Percentiles rank a stretch among this genome's conserved stretches.
Conservation (phyloP, 495 filamentous ascomycete genomes). For the Penicillium parvum region DNA sequence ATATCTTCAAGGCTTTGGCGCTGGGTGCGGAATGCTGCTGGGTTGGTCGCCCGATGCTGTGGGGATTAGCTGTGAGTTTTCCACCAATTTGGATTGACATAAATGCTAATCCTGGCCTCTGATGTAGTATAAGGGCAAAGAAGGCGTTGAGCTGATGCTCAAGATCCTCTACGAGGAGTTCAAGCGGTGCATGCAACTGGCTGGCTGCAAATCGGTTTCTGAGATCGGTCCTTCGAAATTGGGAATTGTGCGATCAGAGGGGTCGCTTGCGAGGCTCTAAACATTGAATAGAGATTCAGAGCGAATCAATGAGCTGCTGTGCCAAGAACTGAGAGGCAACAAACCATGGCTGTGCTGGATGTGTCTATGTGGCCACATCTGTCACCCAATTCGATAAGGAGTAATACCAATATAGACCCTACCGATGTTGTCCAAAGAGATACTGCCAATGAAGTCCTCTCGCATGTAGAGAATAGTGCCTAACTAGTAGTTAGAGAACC, state of each 20-base stretch:
- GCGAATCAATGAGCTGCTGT: no score
- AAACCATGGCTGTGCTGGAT: no score
- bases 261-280: slow-evolving; percentile 36
- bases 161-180: slow-evolving; percentile 45
- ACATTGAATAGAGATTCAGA: not conserved
- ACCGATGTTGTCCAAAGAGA: no score
- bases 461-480: no score
- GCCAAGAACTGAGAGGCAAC: no score
- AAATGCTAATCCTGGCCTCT: no score
- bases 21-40: slow-evolving; percentile 62
- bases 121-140: slow-evolving; percentile 38
- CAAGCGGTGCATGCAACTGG: slow-evolving; percentile 49
- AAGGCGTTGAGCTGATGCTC: slow-evolving; percentile 37
- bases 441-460: no score
- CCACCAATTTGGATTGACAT: not conserved
- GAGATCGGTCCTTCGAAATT: slow-evolving; percentile 41
- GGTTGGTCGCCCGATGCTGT: slow-evolving; percentile 61
- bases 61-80: slow-evolving; percentile 30
- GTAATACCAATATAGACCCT: no score
- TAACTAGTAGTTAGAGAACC: no score
- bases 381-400: no score
- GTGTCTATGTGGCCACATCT: no score
- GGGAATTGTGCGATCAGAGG: slow-evolving; percentile 34
- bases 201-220: slow-evolving; percentile 43
- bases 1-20: slow-evolving; percentile 67